Base-by-base conservation (phyloP, 2,329 filamentous ascomycete species). In the Knoxdaviesia capensis region DNA sequence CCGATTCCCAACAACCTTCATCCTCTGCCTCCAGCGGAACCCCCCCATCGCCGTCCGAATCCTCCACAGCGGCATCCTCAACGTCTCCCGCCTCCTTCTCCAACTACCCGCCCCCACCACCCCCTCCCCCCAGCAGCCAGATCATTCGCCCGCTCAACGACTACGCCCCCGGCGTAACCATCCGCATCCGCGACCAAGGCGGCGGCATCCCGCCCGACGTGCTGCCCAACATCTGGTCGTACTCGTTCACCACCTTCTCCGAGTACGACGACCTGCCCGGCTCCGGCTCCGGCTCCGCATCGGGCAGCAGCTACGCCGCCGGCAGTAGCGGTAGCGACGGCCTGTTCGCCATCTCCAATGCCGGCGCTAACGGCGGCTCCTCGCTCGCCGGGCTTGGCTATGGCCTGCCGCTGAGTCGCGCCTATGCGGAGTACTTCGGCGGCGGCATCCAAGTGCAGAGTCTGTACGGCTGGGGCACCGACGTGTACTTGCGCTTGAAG, bases 401-500 rank as follows among this genome's bases (percentile, higher is more conserved):
- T 56, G 90, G 90, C 0, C 56, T 98, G 47, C 90, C 90, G 1
- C 61, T 98, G 28, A 86, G 86, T 42, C 71, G 90, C 47, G 88
- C 90, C 0, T 98, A 98, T 54, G 90, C 90, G 1, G 88, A 98
- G 63, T 98, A 96, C 53, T 98, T 98, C 64, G 90, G 90, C 2
- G 90, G 90, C 1, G 87, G 87, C 3, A 90, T 98, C 45, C 78
- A 78, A 5, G 78, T 98, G n/a, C 88, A 98, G 66, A 94, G 85
- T 56, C 60, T 96, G 39, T 90, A 85, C 64, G 88, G 90, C 4
- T 98, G 90, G 90, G 90, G 74, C 4, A 76, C 73, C 5, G 76
- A 81, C 53, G 77, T 81, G 1, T 81, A 80, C 51, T 55, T 81
- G 39, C 61, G 72, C 40, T 56, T 81, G 36, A 76, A 77, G 54